Base-by-base conservation (phyloP, 208 protist genomes). In the Phytomonas francai region DNA sequence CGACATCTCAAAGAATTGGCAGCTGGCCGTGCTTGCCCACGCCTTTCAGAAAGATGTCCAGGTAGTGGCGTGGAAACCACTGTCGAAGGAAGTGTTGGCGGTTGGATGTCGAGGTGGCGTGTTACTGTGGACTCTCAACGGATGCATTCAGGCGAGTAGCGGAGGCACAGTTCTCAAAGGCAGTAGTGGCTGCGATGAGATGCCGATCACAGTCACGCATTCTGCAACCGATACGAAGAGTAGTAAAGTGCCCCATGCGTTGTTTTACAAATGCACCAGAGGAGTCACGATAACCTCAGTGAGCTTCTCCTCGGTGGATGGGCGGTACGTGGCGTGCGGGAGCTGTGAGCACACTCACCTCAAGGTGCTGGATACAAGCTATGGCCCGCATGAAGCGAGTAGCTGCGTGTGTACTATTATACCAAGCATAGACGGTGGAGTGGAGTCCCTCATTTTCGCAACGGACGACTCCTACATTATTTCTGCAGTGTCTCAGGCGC, bases 61-160 rank as follows among this genome's bases (percentile, higher is more conserved):
- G 29, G 71, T 75, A 32, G 31, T 96, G 63, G 77, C 80, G 57
- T 96, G 90, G 88, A 92, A 92, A 67, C 82, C 85, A 25, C 68
- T 71, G 19, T 70, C 85, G 29, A 69, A 74, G 34, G 86, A 92
- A 67, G 83, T 87, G 14, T 71, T 94, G 4, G 77, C 80, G 33
- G 89, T 94, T 19, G 89, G 89, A 59, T 92, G 86, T 64, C 59
- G 73, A 11, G 86, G 85, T 30, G 89, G 89, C 7, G 83, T 88
- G 59, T 73, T 96, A 63, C 56, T 92, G 49, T 93, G 86, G 84
- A 81, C 71, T 29, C 63, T 96, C 28, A 70, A 25, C 65, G 62
- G 31, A 56, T 64, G n/a, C 51, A 72, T 32, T 30, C 54, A 51
- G n/a, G 30, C 51, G 19, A 30, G 39, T 29, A 58, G 51, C 25